Evolutionary conservation across 108 stramenopile genomes (phyloP), one percentile per base, ranked within the genome.

Genomic region (Conticribra weissflogii): DNA sequence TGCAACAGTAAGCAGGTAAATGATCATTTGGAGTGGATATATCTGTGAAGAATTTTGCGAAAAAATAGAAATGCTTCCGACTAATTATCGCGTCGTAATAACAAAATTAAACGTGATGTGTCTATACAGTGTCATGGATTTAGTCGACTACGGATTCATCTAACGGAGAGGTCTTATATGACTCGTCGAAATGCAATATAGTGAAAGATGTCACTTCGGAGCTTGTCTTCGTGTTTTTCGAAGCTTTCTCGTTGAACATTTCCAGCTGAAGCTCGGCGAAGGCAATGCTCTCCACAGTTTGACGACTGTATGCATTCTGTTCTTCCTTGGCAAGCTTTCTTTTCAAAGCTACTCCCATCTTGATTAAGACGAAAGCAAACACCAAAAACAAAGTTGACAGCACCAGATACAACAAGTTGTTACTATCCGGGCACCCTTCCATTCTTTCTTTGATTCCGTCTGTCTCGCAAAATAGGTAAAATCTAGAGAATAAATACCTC

Each of bases 401-500:
- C 27, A 85, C 68, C 8, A 83, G 57, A 55, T 79, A 88, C n/a
- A 83, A 30, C 25, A 85, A n/a, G 22, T 48, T 69, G 61, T 54
- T 71, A 16, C 76, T 71, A 48, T 81, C 80, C 1, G 88, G 88
- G 58, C 88, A 88, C 7, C 81, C 83, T 41, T 88, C 88, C 88
- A 88, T 85, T 22, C 36, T 27, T 28, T 86, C 81, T n/a, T 71
- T 46, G 18, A 82, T 62, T 19, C 48, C 68, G 28, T 85, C 83
- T 18, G 84, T 46, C 76, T 72, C 71, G 75, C 88, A 88, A 83
- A 85, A 88, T 41, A 88, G 71, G 71, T 88, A 88, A 55, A 74
- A 88, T 57, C 83, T 66, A 16, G 83, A 36, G 59, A 86, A 88
- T 25, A 88, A 56, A 54, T 84, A 88, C 12, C 85, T 81, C 48